Evolutionary conservation across 2,329 filamentous ascomycete species (phyloP), one percentile per base, ranked within the genome.

Genomic region (Rachicladosporium sp.): DNA sequence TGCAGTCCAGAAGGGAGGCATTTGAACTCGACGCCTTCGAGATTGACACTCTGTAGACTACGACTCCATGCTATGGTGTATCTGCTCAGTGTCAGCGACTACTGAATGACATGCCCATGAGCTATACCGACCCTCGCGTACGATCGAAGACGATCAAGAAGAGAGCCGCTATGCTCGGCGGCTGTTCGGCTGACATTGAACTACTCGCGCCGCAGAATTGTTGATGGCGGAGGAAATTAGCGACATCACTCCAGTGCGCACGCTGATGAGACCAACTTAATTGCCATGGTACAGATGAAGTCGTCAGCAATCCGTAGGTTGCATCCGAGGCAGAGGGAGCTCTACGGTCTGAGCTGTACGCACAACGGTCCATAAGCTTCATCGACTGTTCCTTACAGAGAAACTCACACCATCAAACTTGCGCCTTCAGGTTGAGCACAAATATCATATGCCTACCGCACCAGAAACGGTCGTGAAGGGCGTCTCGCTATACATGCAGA

Each of bases 1-100:
- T 98, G 91, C 36, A 95, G 64, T 15, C 91, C 91, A 0, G 89
- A 96, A 2, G 91, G 91, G 35, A 98, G 72, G 45, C 86, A 93
- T 64, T 95, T 96, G 73, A 87, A 98, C 64, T 98, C 91, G 15
- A 82, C 78, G 40, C 86, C 86, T 50, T 93, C 84, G 36, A 96
- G 73, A 35, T 70, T 61, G 31, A 76, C 69, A 36, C 76, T 78
- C 10, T 77, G 69, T 1, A 76, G 64, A 9, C 80, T 76, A 49
- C 76, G 78, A 61, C 93, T 86, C 91, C 91, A 96, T 29, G 78
- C 76, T 56, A 96, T 82, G 34, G 86, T 93, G 56, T 82, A 81
- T 49, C 76, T 80, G 29, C 4, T 9, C n/a, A 9, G 21, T 10
- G 34, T 41, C 34, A 41, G 36, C 21, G 37, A 21, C n/a, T 31